Base-by-base conservation (phyloP, 306 rosid genomes). In the Acacia crassicarpa region DNA sequence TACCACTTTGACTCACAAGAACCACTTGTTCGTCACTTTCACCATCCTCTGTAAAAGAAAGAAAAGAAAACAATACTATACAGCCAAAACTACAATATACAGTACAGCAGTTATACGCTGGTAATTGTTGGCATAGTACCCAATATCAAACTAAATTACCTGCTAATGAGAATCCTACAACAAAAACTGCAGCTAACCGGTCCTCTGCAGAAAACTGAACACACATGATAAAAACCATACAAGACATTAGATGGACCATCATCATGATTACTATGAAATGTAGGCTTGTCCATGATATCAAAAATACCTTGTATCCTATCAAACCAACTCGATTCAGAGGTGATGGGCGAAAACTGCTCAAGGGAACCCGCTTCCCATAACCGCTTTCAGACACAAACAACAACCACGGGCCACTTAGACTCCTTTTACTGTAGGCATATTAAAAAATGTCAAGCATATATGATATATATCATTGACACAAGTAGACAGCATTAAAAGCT, bases 1-100 rank as follows among this genome's bases (percentile, higher is more conserved):
- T 95, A 67, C 99, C 99, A 73, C 94, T 95, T 82, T 95, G 99
- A 89, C 98, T 95, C 41, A 95, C 97, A 11, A 95, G 88, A 82
- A 95, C 99, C 71, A 92, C 99, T 93, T 93, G 96, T 88, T 95
- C 99, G 81, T 95, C 99, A 87, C 99, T 95, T 89, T 93, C 98
- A 40, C 94, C 98, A 82, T 93, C 97, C 75, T 92, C 99, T 95
- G 97, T 61, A 38, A 59, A 58, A 56, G 22, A n/a, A 22, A 38
- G 53, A 56, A 9, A 22, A 38, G 53, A 71, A 74, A 17, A 81
- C 48, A 38, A 77, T 33, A n/a, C 69, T n/a, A 69, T 10, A 81
- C 15, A n/a, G 70, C 20, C 23, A n/a, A 3, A 75, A 58, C 51
- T 7, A 67, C 23, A 48, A 41, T 22, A 43, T 33, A 81, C 20